Evolutionary conservation across 352 stramenopile species (phyloP).

Genomic region (Lagenidium giganteum): DNA sequence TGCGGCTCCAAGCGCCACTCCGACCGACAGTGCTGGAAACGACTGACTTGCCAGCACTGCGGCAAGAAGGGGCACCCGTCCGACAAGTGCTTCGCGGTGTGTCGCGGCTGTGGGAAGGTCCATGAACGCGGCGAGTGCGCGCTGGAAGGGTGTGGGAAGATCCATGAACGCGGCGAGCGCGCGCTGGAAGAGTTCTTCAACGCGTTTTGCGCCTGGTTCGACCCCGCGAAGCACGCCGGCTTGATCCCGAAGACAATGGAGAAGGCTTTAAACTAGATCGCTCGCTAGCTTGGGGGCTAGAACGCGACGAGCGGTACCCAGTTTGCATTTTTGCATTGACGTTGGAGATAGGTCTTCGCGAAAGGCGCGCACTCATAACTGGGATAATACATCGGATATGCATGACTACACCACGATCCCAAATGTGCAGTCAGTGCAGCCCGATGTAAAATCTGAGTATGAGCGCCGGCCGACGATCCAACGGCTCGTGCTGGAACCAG

Average conservation of each 20-base stretch:
- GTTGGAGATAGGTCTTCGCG: no score
- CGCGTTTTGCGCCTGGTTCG: slow-evolving; percentile 5
- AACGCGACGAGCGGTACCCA: slow-evolving; percentile 7
- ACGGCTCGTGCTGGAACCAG: slow-evolving; percentile 6
- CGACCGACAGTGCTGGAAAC: slow-evolving; percentile 5
- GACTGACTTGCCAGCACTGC: background rate
- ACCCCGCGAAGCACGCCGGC: slow-evolving; percentile 1
- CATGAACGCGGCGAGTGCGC: slow-evolving; percentile 1
- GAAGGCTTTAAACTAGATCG: slow-evolving; percentile 13
- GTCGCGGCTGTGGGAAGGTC: slow-evolving; percentile 1
- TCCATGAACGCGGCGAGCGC: slow-evolving; percentile 1
- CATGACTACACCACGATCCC: no score
- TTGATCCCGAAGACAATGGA: background rate
- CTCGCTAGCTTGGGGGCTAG: background rate
- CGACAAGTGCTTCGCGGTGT: slow-evolving; percentile 3
- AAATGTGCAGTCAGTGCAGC: no score
- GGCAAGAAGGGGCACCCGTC: background rate
- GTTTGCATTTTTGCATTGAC: slow-evolving; percentile 5
- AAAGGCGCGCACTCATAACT: no score
- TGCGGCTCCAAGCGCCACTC: slow-evolving; percentile 1
- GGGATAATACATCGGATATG: no score
- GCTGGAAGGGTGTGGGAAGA: slow-evolving; percentile 1
- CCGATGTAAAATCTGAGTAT: no score
- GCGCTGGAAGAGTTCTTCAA: background rate
- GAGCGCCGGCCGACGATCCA: slow-evolving; percentile 1